These are phyloP conservation scores for Phytophthora kernoviae DNA, from an alignment of 352 stramenopile genomes.

Conservation along the genomic window DNA sequence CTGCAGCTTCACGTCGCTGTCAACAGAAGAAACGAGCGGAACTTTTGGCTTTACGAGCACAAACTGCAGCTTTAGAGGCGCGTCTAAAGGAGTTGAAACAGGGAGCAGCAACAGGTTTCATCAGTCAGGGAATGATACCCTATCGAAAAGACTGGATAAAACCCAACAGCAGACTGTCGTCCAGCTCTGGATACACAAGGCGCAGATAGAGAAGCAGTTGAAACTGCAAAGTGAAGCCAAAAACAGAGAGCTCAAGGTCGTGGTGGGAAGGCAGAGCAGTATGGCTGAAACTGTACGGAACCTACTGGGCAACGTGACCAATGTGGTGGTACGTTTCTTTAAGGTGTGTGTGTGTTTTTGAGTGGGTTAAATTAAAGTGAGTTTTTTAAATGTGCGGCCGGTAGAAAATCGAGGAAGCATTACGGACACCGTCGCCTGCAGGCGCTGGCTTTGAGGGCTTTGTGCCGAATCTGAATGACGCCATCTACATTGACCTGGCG, in stretches of 20 bases:
- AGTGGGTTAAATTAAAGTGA: background rate
- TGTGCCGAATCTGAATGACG: slow-evolving; percentile 22
- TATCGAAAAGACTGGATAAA: slow-evolving; percentile 7
- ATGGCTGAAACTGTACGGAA: slow-evolving; percentile 12
- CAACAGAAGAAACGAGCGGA: slow-evolving; percentile 34
- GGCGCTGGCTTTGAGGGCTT: slow-evolving; percentile 10
- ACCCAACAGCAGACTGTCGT: slow-evolving; percentile 8
- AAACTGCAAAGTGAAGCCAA: slow-evolving; percentile 13
- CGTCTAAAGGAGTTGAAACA: slow-evolving; percentile 12
- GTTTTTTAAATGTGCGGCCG: background rate
- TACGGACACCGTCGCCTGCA: slow-evolving; percentile 17
- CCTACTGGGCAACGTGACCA: slow-evolving; percentile 13
- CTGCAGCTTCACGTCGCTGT: slow-evolving; percentile 23
- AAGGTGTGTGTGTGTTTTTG: background rate
- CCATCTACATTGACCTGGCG: slow-evolving; percentile 24
- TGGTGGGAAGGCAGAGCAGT: slow-evolving; percentile 17
- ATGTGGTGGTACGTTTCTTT: slow-evolving; percentile 9
- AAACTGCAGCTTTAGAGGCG: slow-evolving; percentile 17
- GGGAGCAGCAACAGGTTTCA: background rate
- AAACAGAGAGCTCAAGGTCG: slow-evolving; percentile 14
- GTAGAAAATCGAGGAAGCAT: slow-evolving; percentile 22
- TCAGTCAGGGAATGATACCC: background rate
- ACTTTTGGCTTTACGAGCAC: slow-evolving; percentile 19
- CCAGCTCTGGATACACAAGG: slow-evolving; percentile 17
- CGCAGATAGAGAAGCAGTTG: slow-evolving; percentile 15